Evolutionary conservation across 495 filamentous ascomycete species (phyloP).

Genomic region (Xylaria curta): DNA sequence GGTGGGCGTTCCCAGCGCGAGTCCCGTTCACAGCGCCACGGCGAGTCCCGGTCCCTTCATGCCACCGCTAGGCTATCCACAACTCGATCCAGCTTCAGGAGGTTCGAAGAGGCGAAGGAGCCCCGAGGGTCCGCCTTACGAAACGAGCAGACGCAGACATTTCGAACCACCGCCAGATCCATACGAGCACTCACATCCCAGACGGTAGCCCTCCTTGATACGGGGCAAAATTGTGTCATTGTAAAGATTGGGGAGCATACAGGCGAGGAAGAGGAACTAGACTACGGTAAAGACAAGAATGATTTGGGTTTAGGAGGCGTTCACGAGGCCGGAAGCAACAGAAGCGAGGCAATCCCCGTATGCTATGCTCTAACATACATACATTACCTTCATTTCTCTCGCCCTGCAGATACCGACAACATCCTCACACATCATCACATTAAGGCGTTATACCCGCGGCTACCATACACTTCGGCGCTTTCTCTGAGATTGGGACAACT

Average conservation of each 20-base stretch:
- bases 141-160: slow-evolving; percentile 53
- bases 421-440: slow-evolving; percentile 4
- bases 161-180: slow-evolving; percentile 37
- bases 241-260: slow-evolving; percentile 3
- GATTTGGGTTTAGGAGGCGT: slow-evolving; percentile 19
- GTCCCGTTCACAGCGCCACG: slow-evolving; percentile 45
- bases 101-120: slow-evolving; percentile 49
- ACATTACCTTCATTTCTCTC: slow-evolving; percentile 5
- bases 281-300: slow-evolving; percentile 19
- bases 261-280: slow-evolving; percentile 13
- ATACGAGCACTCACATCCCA: slow-evolving; percentile 34
- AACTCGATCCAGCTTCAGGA: slow-evolving; percentile 32
- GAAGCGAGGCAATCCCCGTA: slow-evolving; percentile 3
- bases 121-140: slow-evolving; percentile 47
- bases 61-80: slow-evolving; percentile 46
- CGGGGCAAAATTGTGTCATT: background rate
- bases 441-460: slow-evolving; percentile 11
- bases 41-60: slow-evolving; percentile 52
- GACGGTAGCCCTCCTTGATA: slow-evolving; percentile 19
- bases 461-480: slow-evolving; percentile 7
- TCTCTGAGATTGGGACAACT: slow-evolving; percentile 19
- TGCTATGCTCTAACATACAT: too few relatives aligned
- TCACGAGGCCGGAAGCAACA: slow-evolving; percentile 8
- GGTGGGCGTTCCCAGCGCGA: slow-evolving; percentile 43
- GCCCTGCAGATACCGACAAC: slow-evolving; percentile 6